Evolutionary conservation across 441 rosid genomes (phyloP).

Genomic region (Caryocar brasiliense): DNA sequence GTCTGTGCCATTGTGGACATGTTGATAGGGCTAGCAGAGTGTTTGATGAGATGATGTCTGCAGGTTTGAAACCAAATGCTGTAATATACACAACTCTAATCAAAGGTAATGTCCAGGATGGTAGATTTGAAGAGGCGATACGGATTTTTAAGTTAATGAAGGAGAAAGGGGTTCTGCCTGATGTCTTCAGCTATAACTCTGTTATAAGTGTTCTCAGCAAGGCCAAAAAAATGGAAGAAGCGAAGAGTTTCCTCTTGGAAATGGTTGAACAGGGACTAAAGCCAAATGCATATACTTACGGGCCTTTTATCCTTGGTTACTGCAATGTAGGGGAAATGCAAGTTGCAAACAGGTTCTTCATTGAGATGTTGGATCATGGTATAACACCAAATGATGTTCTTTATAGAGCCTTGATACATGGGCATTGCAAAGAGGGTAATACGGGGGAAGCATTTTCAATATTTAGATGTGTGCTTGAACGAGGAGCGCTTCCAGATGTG

Average conservation of each 20-base stretch:
- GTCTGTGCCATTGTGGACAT: slow-evolving; percentile 47
- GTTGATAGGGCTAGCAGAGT: slow-evolving; percentile 36
- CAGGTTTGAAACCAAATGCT: slow-evolving; percentile 54
- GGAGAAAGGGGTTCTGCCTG: slow-evolving; percentile 47
- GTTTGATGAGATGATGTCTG: slow-evolving; percentile 40
- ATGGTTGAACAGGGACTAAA: slow-evolving; percentile 53
- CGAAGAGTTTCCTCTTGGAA: slow-evolving; percentile 40
- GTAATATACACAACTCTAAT: slow-evolving; percentile 53
- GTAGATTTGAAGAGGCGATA: slow-evolving; percentile 44
- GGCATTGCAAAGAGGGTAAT: slow-evolving; percentile 58
- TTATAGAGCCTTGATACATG: slow-evolving; percentile 43
- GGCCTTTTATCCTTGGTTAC: slow-evolving; percentile 55
- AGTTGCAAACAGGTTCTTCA: slow-evolving; percentile 45
- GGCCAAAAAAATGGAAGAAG: slow-evolving; percentile 70
- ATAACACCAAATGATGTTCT: slow-evolving; percentile 46
- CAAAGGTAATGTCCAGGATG: slow-evolving; percentile 41
- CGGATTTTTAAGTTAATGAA: slow-evolving; percentile 47
- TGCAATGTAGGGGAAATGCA: slow-evolving; percentile 48
- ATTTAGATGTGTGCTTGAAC: slow-evolving; percentile 44
- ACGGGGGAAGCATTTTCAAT: slow-evolving; percentile 39
- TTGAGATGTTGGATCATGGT: slow-evolving; percentile 55
- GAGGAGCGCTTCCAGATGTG: slow-evolving; percentile 38
- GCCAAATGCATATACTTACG: slow-evolving; percentile 63
- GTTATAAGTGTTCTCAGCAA: slow-evolving; percentile 68
- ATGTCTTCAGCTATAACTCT: slow-evolving; percentile 62